Base-by-base conservation (phyloP, 2,329 filamentous ascomycete genomes). In the Triangularia verruculosa region DNA sequence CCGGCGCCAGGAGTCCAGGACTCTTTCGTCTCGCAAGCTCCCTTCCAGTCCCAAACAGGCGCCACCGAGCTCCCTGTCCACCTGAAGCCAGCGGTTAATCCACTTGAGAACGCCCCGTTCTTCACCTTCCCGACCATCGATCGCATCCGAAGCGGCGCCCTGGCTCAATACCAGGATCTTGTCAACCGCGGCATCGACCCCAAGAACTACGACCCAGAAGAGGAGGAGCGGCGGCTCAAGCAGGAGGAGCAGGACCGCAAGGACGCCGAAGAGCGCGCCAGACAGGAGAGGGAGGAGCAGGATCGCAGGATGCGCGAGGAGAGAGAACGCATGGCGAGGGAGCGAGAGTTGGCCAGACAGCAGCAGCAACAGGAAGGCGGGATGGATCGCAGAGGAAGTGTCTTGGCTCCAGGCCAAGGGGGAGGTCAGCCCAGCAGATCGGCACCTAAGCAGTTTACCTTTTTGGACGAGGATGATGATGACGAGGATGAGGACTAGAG, bases 101-200 rank as follows among this genome's bases (percentile, higher is more conserved):
- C 86, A 0, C 75, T 82, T 17, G 81, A 81, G 8, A 81, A 83
- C 9, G 79, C 83, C 39, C 72, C 79, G n/a, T 96, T 93, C 78
- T 82, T 87, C 55, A 91, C 92, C 0, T 96, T 91, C 91, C 91
- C 91, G 0, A 80, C 80, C 27, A 87, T 91, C 66, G 85, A 89
- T 30, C 83, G 86, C 64, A 91, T 95, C 66, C 83, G 86, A 30
- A 78, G 79, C 15, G 91, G 92, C 34, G 87, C 87, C 1, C 79
- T 96, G 51, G 88, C 87, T 0, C 79, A 80, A 8, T 83, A 86
- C 53, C 87, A 92, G 70, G 77, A 81, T 24, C 81, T 92, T 66
- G 68, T 83, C 4, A 87, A 89, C 70, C 77, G 81, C 61, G 88
- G 87, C 7, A 81, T 85, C 67, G 85, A 90, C 72, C 86, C 86